Evolutionary conservation across 176 grass and related monocot genomes (phyloP).

Genomic region (Poa annua): DNA sequence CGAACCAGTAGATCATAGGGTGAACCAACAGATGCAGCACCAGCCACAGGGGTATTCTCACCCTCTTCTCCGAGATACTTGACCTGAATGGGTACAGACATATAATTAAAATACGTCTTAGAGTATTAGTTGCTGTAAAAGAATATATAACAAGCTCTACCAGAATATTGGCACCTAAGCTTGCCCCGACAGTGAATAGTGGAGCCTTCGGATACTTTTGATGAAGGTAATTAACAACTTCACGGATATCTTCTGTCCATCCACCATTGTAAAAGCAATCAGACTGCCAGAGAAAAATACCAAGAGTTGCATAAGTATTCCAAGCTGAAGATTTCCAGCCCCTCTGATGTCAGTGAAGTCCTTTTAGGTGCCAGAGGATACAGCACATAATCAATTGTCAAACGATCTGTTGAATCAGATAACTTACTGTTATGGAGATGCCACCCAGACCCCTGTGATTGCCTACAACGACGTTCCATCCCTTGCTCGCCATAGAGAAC

Average conservation of each 20-base stretch:
- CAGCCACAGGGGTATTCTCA: conserved; percentile 85
- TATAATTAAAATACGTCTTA: not conserved
- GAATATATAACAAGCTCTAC: conserved; percentile 46
- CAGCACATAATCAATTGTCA: conserved; percentile 3
- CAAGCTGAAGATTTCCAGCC: not conserved
- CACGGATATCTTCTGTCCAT: conserved; percentile 93
- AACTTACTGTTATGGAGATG: conserved; percentile 92
- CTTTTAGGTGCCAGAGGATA: not conserved
- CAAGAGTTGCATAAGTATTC: conserved; percentile 30
- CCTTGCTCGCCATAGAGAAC: conserved; percentile 68
- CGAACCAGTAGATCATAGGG: conserved; percentile 96
- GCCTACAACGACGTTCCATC: conserved; percentile 91
- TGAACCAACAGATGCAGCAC: conserved; percentile 87
- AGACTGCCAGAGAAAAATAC: conserved; percentile 53
- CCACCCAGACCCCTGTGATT: conserved; percentile 94
- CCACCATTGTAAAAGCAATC: conserved; percentile 99
- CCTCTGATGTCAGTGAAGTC: conserved; percentile 16
- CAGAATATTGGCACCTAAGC: conserved; percentile 96
- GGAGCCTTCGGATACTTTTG: conserved; percentile 73
- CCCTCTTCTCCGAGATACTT: conserved; percentile 99
- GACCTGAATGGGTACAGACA: conserved; percentile 52
- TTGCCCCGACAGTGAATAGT: conserved; percentile 87
- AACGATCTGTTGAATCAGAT: conserved; percentile 22
- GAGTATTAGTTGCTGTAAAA: not conserved
- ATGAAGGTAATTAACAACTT: conserved; percentile 91